phyloP scores from a whole-genome alignment of 2,329 filamentous ascomycete genomes.

The Claviceps digitariae region DNA sequence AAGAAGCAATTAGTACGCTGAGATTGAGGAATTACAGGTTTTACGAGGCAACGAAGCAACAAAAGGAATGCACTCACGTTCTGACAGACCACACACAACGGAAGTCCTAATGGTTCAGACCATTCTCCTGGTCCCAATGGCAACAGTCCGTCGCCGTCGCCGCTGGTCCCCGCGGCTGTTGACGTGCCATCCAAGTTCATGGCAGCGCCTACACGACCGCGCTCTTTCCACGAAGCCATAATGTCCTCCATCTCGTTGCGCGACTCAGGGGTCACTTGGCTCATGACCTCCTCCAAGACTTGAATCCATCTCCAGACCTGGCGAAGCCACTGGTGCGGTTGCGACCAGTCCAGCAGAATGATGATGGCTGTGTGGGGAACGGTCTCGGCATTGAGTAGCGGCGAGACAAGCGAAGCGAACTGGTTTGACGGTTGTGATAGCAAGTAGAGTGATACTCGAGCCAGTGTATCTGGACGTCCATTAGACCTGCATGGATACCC shows the following conservation, averaged over 20 bases:
- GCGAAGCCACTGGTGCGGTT: conserved; percentile 84
- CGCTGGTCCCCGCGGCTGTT: conserved; percentile 35
- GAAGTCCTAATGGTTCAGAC: conserved; percentile 78
- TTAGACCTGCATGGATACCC: conserved; percentile 9
- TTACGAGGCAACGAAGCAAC: no score
- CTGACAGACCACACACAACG: conserved; percentile 89
- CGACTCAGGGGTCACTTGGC: conserved; percentile 59
- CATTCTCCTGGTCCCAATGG: conserved; percentile 82
- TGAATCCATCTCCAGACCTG: conserved; percentile 84
- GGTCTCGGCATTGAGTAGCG: conserved; percentile 70
- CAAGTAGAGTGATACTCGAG: conserved; percentile 78
- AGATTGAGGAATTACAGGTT: background rate
- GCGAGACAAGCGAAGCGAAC: conserved; percentile 70
- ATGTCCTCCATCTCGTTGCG: conserved; percentile 78
- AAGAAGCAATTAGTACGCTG: background rate
- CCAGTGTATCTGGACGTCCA: conserved; percentile 60
- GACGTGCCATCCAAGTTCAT: conserved; percentile 48
- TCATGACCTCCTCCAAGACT: conserved; percentile 63
- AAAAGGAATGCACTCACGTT: conserved; percentile 45
- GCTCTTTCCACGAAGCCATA: conserved; percentile 67
- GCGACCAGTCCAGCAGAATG: conserved; percentile 88
- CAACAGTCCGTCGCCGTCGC: conserved; percentile 55
- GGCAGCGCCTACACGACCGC: conserved; percentile 51
- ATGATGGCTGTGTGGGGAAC: conserved; percentile 80
- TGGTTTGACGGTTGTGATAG: conserved; percentile 73